Evolutionary conservation across 2,329 filamentous ascomycete species (phyloP).

Genomic region (Botrytis paeoniae): DNA sequence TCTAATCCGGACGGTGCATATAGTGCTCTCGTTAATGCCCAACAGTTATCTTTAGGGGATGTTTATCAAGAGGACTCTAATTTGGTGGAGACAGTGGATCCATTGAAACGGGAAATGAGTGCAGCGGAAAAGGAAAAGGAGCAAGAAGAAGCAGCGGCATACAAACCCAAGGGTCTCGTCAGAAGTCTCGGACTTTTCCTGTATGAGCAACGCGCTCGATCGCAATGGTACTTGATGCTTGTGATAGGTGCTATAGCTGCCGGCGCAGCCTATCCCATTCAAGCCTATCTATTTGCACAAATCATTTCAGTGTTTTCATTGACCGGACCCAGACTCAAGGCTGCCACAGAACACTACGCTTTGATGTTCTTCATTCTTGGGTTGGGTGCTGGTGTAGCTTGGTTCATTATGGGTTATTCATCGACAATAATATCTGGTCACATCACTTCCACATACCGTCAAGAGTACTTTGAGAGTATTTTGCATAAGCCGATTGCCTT

Average conservation of each 20-base stretch:
- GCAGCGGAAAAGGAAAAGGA: slow-evolving; percentile 28
- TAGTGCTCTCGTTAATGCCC: slow-evolving; percentile 62
- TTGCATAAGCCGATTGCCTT: slow-evolving; percentile 44
- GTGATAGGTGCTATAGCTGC: slow-evolving; percentile 41
- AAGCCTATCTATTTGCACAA: slow-evolving; percentile 39
- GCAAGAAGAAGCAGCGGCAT: slow-evolving; percentile 30
- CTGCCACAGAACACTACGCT: slow-evolving; percentile 45
- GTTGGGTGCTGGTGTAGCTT: slow-evolving; percentile 40
- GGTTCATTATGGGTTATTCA: slow-evolving; percentile 35
- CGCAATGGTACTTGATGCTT: slow-evolving; percentile 50
- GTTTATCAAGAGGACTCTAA: slow-evolving; percentile 30
- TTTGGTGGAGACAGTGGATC: slow-evolving; percentile 28
- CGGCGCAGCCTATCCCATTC: slow-evolving; percentile 40
- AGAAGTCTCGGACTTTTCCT: slow-evolving; percentile 53
- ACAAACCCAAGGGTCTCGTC: slow-evolving; percentile 44
- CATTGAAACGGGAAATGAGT: slow-evolving; percentile 28
- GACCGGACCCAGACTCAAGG: slow-evolving; percentile 25
- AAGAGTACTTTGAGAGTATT: slow-evolving; percentile 47
- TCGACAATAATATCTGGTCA: slow-evolving; percentile 41
- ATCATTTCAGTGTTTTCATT: slow-evolving; percentile 36
- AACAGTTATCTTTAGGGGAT: slow-evolving; percentile 40
- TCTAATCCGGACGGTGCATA: slow-evolving; percentile 59
- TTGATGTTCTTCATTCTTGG: slow-evolving; percentile 51
- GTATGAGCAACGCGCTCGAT: slow-evolving; percentile 52
- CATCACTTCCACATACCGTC: slow-evolving; percentile 39